These are phyloP conservation scores for Niveomyces coronatus DNA, from an alignment of 2,329 filamentous ascomycete species.

Conservation along the genomic window DNA sequence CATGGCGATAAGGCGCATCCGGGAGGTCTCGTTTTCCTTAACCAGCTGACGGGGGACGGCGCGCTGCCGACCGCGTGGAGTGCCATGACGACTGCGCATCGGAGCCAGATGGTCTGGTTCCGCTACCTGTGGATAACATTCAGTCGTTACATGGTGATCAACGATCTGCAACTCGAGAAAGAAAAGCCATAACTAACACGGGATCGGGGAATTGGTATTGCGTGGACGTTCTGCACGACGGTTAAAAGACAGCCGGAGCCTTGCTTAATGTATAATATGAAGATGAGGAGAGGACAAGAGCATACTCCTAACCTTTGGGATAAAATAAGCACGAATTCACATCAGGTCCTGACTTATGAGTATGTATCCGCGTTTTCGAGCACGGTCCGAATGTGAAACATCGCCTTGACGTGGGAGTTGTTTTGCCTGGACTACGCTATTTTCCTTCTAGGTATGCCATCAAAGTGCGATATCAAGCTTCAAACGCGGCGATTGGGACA, in stretches of 20 bases:
- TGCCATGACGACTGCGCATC: conserved; percentile 84
- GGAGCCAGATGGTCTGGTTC: conserved; percentile 98
- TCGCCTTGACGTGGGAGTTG: too few relatives aligned
- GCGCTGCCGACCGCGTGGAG: conserved; percentile 53
- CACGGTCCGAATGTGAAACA: too few relatives aligned
- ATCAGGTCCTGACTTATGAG: not conserved
- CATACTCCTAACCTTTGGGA: not conserved
- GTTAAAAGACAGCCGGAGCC: too few relatives aligned
- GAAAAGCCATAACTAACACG: conserved; percentile 13
- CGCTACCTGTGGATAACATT: conserved; percentile 89
- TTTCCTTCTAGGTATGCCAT: too few relatives aligned
- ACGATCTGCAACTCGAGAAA: conserved; percentile 60
- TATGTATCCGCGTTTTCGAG: not conserved
- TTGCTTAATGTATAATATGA: conserved; percentile 3
- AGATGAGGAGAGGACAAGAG: conserved; percentile 6
- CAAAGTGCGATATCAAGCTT: too few relatives aligned
- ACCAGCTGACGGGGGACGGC: conserved; percentile 49
- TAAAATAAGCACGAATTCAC: not conserved
- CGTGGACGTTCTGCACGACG: not conserved
- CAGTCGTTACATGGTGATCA: conserved; percentile 91
- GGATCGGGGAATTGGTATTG: not conserved
- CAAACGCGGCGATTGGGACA: too few relatives aligned
- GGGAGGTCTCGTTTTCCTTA: conserved; percentile 59
- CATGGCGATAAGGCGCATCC: conserved; percentile 31
- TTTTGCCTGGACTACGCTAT: too few relatives aligned